These are phyloP conservation scores for Camelina sativa DNA, from an alignment of 345 rosid genomes.

Conservation along the genomic window DNA sequence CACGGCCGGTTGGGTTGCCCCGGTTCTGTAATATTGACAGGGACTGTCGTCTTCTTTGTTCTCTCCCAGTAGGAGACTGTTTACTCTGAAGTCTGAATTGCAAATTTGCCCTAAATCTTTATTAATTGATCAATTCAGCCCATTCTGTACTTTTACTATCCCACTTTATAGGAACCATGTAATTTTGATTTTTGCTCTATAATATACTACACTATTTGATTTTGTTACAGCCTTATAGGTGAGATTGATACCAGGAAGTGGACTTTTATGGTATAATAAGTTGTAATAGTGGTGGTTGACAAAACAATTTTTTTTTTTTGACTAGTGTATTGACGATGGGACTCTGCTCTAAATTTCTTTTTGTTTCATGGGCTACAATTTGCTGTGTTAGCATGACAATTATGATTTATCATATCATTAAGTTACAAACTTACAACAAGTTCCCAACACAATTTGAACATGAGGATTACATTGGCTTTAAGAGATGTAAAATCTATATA, in stretches of 20 bases:
- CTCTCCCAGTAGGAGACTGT: not conserved
- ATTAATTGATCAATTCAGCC: not conserved
- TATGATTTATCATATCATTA: not conserved
- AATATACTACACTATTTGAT: no score
- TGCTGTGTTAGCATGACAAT: not conserved
- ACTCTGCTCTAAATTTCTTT: no score
- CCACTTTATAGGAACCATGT: no score
- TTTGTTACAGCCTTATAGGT: no score
- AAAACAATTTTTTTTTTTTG: no score
- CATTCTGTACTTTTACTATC: not conserved
- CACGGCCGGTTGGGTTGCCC: constrained; percentile 3
- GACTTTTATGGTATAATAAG: not conserved
- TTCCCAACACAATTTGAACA: not conserved
- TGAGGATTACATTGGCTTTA: not conserved
- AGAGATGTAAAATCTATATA: not conserved
- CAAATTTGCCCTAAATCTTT: not conserved
- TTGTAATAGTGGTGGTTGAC: no score
- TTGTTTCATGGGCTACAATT: no score
- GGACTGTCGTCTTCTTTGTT: not conserved
- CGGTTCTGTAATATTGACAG: not conserved
- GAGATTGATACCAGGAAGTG: not conserved
- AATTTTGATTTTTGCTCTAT: no score
- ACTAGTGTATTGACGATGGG: no score
- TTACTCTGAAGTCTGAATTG: not conserved
- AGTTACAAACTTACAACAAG: not conserved